A percentile compares a stretch with the other conserved stretches of the same genome.
Conservation (phyloP, 805 yeast genomes). For the Wickerhamomyces xylosicus region DNA sequence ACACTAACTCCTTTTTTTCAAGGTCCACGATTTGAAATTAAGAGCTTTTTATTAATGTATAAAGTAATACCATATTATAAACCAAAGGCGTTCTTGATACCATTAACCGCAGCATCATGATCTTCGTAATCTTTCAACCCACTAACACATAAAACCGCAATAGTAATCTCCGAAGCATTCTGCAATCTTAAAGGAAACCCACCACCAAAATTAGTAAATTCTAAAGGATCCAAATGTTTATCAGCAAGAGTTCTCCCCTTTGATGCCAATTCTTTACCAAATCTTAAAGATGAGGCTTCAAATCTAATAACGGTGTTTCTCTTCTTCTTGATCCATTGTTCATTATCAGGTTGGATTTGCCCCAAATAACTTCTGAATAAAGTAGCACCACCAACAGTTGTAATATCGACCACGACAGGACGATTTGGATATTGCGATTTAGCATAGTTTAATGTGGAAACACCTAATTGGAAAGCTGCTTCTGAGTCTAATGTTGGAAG, state of each 20-base stretch:
- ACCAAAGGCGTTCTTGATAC: conserved; percentile 12
- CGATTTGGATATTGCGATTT: conserved; percentile 16
- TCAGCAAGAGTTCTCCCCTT: conserved; percentile 29
- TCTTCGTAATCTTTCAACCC: conserved; percentile 49
- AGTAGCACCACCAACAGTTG: conserved; percentile 33
- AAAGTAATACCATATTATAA: too few species aligned
- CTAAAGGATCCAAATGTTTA: conserved; percentile 28
- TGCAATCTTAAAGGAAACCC: conserved; percentile 36
- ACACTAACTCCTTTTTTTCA: too few species aligned
- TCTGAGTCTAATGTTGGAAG: conserved; percentile 2
- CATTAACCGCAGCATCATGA: conserved; percentile 34
- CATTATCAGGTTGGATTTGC: conserved; percentile 35
- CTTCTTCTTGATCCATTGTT: conserved; percentile 42
- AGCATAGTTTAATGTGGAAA: conserved; percentile 27
- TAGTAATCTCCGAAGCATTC: conserved; percentile 19
- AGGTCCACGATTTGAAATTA: too few species aligned
- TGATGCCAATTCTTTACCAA: conserved; percentile 32
- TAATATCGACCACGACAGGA: conserved; percentile 34
- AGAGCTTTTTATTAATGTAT: too few species aligned
- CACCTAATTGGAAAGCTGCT: conserved; percentile 36
- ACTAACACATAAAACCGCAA: conserved; percentile 43
- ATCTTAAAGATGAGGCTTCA: conserved; percentile 34
- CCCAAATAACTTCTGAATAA: conserved; percentile 31
- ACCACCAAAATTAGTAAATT: conserved; percentile 48
- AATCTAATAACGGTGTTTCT: conserved; percentile 36